Evolutionary conservation across 345 rosid genomes (phyloP), one percentile per base, ranked within the genome.

Genomic region (Reutealis trisperma): DNA sequence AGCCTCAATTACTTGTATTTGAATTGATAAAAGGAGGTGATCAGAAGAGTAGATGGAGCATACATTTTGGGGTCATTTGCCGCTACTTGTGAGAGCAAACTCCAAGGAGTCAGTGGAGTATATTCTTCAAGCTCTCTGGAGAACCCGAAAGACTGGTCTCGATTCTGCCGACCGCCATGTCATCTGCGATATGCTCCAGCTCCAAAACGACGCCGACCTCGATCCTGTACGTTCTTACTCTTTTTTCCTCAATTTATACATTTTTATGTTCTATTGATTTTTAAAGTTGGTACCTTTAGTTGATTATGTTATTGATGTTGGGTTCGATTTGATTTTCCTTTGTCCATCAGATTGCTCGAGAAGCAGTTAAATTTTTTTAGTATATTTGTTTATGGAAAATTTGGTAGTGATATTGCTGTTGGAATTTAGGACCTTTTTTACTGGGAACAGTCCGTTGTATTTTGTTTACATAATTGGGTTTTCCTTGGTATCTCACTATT

Each of bases 101-200:
- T 89, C 91, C 4, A 86, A 87, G 72, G 92, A 90, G 57, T 85
- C 94, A 0, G 87, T 89, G 21, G 92, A 90, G 75, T 82, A 72
- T 75, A 64, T 89, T 64, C 92, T 90, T 65, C 90, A 89, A 76
- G 83, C 90, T 59, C 89, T 90, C 27, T 90, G 91, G 92, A 82
- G 83, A 67, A 87, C 91, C 68, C 90, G 92, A 37, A 75, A 76
- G 57, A 85, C 87, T 67, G 91, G 94, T 57, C 89, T 90, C 57
- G 90, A 84, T 59, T 73, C 88, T 62, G 87, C 86, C 71, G 90
- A 72, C 76, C 92, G 92, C 52, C 85, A 42, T 55, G 70, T 86
- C 81, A 78, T 90, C 85, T 55, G 81, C 75, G 79, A 85, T 67
- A 80, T 86, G 84, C 92, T 90, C 45, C 89, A 85, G 74, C 89